Evolutionary conservation across 306 rosid genomes (phyloP).

Genomic region (Prunus campanulata): DNA sequence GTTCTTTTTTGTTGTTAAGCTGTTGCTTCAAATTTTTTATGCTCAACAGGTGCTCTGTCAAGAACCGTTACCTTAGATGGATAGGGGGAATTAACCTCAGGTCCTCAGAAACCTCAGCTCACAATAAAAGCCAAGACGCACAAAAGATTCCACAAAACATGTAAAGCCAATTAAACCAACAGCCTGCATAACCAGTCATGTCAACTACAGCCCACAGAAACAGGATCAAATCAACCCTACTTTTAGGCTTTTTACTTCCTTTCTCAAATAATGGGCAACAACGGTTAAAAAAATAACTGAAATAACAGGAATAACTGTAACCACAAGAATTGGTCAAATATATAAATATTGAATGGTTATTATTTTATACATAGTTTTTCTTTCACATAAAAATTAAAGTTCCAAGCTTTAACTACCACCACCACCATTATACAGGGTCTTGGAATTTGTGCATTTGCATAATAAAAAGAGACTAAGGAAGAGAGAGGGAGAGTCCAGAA

Average conservation of each 20-base stretch:
- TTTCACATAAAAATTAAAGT: not conserved
- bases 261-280: not conserved
- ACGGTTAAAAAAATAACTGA: constrained; percentile 35
- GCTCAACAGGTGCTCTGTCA: not conserved
- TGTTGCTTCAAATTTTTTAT: too few species aligned
- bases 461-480: constrained; percentile 5
- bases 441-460: constrained; percentile 54
- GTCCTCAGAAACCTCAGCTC: not conserved
- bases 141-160: constrained; percentile 41
- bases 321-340: constrained; percentile 27
- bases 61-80: not conserved
- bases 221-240: constrained; percentile 22
- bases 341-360: not conserved
- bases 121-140: constrained; percentile 29
- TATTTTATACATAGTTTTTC: not conserved
- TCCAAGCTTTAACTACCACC: constrained; percentile 17
- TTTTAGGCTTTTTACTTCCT: constrained; percentile 23
- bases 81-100: constrained; percentile 17
- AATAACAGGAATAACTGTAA: constrained; percentile 60
- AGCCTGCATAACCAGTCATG: constrained; percentile 38
- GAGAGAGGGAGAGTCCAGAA: too few species aligned
- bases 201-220: constrained; percentile 25
- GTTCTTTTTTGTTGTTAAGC: too few species aligned
- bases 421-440: constrained; percentile 30
- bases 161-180: constrained; percentile 17